These are phyloP conservation scores for Daldinia sp. DNA, from an alignment of 2,329 filamentous ascomycete genomes.

Conservation along the genomic window DNA sequence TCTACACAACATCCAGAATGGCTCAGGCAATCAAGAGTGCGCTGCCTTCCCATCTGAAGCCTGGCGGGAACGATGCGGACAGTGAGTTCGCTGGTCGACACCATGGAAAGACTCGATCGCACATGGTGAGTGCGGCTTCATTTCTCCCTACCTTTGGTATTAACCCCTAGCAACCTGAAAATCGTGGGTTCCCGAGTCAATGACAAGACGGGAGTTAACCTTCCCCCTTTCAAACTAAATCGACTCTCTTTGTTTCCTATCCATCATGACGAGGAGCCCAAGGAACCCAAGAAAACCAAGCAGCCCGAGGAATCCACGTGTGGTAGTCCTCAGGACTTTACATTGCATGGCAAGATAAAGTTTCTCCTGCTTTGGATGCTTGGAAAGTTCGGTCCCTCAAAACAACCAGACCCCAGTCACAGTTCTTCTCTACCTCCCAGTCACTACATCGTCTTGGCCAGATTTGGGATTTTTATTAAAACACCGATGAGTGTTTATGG, in stretches of 20 bases:
- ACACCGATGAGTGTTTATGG: neutral
- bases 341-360: constrained; percentile 25
- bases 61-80: constrained; percentile 61
- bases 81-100: constrained; percentile 72
- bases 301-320: constrained; percentile 7
- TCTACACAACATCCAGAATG: constrained; percentile 63
- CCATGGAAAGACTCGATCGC: constrained; percentile 86
- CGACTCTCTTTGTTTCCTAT: constrained; percentile 3
- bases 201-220: neutral
- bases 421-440: neutral
- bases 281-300: constrained; percentile 7
- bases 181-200: neutral
- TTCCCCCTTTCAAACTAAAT: neutral
- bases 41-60: constrained; percentile 87
- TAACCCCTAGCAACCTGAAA: neutral
- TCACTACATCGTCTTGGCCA: neutral
- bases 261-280: constrained; percentile 6
- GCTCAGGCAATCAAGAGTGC: constrained; percentile 78
- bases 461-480: neutral
- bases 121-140: constrained; percentile 75
- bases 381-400: constrained; percentile 7
- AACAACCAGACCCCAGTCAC: neutral
- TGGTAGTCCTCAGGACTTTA: constrained; percentile 26
- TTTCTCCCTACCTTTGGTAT: neutral
- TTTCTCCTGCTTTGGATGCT: constrained; percentile 9